Percentiles rank a stretch among this genome's conserved stretches.
Evolutionary conservation across 2,329 filamentous ascomycete genomes (phyloP).

Genomic region (Magnaporthiopsis poae): DNA sequence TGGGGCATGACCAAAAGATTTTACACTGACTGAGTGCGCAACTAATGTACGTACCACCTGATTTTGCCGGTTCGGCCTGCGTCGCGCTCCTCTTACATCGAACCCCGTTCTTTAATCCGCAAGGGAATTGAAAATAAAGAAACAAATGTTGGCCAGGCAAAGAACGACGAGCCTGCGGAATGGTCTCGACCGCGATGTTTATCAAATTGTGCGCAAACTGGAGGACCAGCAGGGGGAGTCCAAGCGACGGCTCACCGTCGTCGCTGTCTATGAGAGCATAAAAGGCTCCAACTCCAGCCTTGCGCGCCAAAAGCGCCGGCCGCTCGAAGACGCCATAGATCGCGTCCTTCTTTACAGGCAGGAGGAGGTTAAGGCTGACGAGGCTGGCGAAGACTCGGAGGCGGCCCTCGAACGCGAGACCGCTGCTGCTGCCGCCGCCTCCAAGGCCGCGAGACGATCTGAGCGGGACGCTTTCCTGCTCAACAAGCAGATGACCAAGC

Average conservation of each 20-base stretch:
- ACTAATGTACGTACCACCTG: background rate
- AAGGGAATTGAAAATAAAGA: background rate
- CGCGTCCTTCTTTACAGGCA: constrained; percentile 66
- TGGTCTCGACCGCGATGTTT: constrained; percentile 61
- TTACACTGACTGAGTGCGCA: background rate
- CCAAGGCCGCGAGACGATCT: constrained; percentile 10
- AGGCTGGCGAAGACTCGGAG: constrained; percentile 39
- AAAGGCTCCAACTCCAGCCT: constrained; percentile 79
- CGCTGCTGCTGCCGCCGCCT: constrained; percentile 17
- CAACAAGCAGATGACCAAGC: constrained; percentile 32
- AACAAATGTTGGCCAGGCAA: constrained; percentile 5
- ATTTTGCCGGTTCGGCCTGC: background rate
- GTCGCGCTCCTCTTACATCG: background rate
- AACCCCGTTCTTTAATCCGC: background rate
- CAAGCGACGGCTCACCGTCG: constrained; percentile 38
- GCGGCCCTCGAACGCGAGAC: constrained; percentile 29
- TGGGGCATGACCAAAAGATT: background rate
- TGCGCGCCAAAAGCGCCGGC: constrained; percentile 69
- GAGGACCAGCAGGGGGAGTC: constrained; percentile 46
- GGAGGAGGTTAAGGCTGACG: constrained; percentile 49
- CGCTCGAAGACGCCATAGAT: constrained; percentile 77
- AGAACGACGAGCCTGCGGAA: constrained; percentile 29
- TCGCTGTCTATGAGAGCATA: constrained; percentile 66
- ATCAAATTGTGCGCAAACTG: constrained; percentile 69
- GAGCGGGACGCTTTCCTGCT: constrained; percentile 23